Evolutionary conservation across 306 rosid species (phyloP), one percentile per base, ranked within the genome.

Genomic region (Fagus crenata): DNA sequence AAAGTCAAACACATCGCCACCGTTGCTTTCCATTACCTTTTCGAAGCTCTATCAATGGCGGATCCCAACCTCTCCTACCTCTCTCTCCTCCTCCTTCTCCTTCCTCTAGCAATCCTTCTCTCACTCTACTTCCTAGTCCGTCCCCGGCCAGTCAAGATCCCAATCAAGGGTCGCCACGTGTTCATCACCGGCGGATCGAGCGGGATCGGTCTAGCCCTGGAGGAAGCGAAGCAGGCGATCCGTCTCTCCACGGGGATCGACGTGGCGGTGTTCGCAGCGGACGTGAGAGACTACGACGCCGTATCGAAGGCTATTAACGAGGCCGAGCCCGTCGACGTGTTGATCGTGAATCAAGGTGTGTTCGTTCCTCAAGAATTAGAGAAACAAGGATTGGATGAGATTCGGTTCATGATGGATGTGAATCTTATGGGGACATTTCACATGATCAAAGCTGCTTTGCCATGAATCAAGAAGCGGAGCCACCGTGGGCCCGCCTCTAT

Each of bases 161-260:
- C 92, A 0, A 81, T 95, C 80, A 88, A 87, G 77, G 90, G 88
- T 69, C 98, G 98, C 53, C 98, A 95, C 55, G 95, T 95, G 3
- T 95, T 95, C 88, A 90, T 95, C 84, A 92, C 98, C 6, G 96
- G 98, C 1, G 97, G 97, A 77, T 95, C 98, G 7, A 95, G 97
- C 67, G 98, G 98, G 54, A 95, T 95, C 76, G 98, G n/a, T n/a
- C n/a, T n/a, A n/a, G n/a, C n/a, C n/a, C n/a, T n/a, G n/a, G n/a
- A n/a, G n/a, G n/a, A n/a, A n/a, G n/a, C n/a, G n/a, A n/a, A n/a
- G n/a, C n/a, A n/a, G n/a, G n/a, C n/a, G n/a, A n/a, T n/a, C n/a
- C n/a, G n/a, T n/a, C n/a, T n/a, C n/a, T n/a, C n/a, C n/a, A n/a
- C n/a, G n/a, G n/a, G n/a, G n/a, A n/a, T n/a, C n/a, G n/a, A n/a